Conservation (phyloP, 169 alveolate genomes). For the Plasmodium malariae region DNA sequence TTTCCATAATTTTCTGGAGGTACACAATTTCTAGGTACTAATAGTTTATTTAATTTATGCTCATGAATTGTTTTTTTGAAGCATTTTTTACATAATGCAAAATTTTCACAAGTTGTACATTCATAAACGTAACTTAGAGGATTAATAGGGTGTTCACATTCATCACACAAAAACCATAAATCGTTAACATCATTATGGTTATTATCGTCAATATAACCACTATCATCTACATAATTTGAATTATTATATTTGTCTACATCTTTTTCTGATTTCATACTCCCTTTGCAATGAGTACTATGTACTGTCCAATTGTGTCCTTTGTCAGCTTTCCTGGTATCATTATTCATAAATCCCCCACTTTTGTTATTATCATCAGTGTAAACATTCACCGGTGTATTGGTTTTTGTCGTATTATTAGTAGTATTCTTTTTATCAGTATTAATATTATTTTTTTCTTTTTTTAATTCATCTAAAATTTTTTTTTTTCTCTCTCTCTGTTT, state of each 20-base stretch:
- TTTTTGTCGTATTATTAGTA: neutral
- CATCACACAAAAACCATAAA: constrained; percentile 86
- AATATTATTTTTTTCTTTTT: constrained; percentile 6
- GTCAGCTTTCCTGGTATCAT: neutral
- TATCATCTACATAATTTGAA: no score
- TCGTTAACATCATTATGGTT: constrained; percentile 68
- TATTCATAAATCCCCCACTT: neutral
- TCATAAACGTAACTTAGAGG: constrained; percentile 81
- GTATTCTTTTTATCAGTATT: neutral
- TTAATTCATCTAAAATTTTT: constrained; percentile 21
- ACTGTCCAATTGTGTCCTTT: neutral
- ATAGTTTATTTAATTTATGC: constrained; percentile 74
- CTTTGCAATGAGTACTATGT: neutral
- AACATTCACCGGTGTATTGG: no score
- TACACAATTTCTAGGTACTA: constrained; percentile 64
- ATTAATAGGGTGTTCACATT: constrained; percentile 79
- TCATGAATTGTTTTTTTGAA: constrained; percentile 79
- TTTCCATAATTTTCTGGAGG: constrained; percentile 72
- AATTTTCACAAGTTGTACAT: constrained; percentile 82
- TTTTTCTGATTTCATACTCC: constrained; percentile 2
- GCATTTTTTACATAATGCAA: constrained; percentile 82
- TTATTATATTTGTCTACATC: constrained; percentile 18
- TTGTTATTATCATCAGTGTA: neutral
- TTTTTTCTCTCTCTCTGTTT: constrained; percentile 5
- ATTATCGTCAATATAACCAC: no score